phyloP scores from a whole-genome alignment of 768 basidiomycete genomes.

The Hydnum rufescens region DNA sequence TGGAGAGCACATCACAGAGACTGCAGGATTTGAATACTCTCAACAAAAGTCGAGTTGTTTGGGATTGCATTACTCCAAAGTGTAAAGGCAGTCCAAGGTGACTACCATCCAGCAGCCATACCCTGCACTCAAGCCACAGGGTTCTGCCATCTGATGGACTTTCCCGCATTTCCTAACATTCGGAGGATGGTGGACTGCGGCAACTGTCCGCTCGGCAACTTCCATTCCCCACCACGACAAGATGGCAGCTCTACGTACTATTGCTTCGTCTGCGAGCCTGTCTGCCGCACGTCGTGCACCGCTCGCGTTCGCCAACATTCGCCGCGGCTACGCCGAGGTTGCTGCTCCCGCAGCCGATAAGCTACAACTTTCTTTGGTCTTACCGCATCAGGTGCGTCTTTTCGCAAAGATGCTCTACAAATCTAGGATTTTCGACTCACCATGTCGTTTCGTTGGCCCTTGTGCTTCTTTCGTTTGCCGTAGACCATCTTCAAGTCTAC shows the following conservation, averaged over 20 bases:
- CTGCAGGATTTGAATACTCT: too few species aligned
- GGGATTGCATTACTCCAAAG: too few species aligned
- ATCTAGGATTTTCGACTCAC: background rate
- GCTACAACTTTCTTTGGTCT: constrained; percentile 78
- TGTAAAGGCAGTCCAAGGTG: too few species aligned
- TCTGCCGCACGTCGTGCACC: constrained; percentile 6
- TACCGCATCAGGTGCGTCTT: constrained; percentile 76
- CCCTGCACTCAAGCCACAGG: too few species aligned
- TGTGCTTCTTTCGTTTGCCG: constrained; percentile 4
- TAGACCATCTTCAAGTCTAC: constrained; percentile 80
- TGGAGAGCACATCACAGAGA: too few species aligned
- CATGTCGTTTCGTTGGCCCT: constrained; percentile 5
- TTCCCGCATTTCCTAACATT: too few species aligned
- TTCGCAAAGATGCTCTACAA: background rate
- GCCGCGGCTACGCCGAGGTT: constrained; percentile 83
- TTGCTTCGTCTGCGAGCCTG: constrained; percentile 9
- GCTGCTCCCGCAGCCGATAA: constrained; percentile 34
- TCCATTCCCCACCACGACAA: too few species aligned
- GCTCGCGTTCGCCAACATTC: constrained; percentile 22
- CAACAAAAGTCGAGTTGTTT: too few species aligned
- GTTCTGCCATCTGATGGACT: too few species aligned
- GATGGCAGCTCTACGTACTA: constrained; percentile 25
- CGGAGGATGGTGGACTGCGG: too few species aligned
- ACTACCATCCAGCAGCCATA: too few species aligned
- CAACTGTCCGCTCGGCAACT: too few species aligned